Base-by-base conservation (phyloP, 495 filamentous ascomycete genomes). In the Articulospora tetracladia region DNA sequence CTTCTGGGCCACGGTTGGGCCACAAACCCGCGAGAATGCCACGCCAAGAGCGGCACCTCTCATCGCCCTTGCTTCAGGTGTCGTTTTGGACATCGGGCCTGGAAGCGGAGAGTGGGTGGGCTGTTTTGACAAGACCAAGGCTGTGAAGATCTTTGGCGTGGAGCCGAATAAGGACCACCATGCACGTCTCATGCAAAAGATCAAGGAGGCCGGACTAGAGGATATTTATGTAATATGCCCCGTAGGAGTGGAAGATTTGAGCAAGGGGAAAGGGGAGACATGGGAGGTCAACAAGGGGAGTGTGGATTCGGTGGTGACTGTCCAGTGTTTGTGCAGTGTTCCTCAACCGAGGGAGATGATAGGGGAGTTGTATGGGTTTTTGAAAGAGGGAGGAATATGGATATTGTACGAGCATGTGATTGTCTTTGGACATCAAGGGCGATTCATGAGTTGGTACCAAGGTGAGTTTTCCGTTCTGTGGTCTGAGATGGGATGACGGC, bases 341-440 rank as follows among this genome's bases (percentile, higher is more conserved):
- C 87, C 87, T 1, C 73, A 83, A 13, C 82, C 86, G 30, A 75
- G 83, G 62, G 64, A 65, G 12, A 83, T 86, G 47, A 79, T 81
- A 17, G 66, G 62, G 15, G 80, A 82, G 53, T 65, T 92, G 55
- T 92, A 90, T 72, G 56, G 64, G 2, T 73, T 86, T 59, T 69
- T 93, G 22, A 84, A 81, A 66, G 83, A 85, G 0, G 89, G 88
- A 11, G 89, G 89, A 0, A 68, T 76, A 44, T 78, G 89, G 80
- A 80, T 90, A 46, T 76, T 90, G 13, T 86, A 82, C 46, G 89
- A 93, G 76, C 89, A 93, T 73, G 86, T 92, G 32, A 74, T 77
- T 52, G 72, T 36, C 11, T 41, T 15, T 55, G 13, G 73, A 58
- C 67, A 77, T 58, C 73, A 78, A 66, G 68, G 72, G 41, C 71